A percentile compares a stretch with the other conserved stretches of the same genome.
phyloP scores from a whole-genome alignment of 768 basidiomycete genomes.

The Suillus spraguei region DNA sequence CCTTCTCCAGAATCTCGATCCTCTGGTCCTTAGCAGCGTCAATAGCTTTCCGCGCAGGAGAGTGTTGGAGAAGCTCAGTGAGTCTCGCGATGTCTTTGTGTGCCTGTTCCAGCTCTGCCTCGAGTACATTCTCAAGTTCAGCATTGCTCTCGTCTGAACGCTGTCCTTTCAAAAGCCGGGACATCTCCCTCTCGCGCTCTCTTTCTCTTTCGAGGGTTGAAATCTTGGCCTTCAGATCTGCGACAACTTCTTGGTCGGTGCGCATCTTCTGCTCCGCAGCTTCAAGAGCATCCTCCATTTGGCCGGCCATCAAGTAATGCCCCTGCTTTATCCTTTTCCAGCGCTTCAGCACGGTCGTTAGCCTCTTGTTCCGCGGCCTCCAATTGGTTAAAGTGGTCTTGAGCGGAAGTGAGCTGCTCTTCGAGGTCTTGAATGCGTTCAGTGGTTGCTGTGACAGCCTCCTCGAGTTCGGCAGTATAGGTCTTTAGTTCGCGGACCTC shows the following conservation, averaged over 20 bases:
- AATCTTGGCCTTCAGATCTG: conserved; percentile 53
- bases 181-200: conserved; percentile 37
- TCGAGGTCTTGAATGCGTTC: conserved; percentile 61
- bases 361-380: conserved; percentile 49
- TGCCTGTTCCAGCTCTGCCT: conserved; percentile 77
- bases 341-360: conserved; percentile 48
- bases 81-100: conserved; percentile 75
- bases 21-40: conserved; percentile 75
- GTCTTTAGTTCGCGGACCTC: conserved; percentile 45
- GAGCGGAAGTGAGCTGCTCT: conserved; percentile 48
- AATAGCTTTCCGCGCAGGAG: conserved; percentile 75
- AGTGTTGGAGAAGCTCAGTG: conserved; percentile 66
- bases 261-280: conserved; percentile 73
- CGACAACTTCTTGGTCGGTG: conserved; percentile 57
- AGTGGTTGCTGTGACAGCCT: conserved; percentile 52
- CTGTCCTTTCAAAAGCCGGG: conserved; percentile 21
- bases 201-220: conserved; percentile 59
- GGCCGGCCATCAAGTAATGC: conserved; percentile 57
- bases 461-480: conserved; percentile 62
- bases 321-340: conserved; percentile 54
- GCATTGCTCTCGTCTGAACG: conserved; percentile 42
- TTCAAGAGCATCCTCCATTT: conserved; percentile 77
- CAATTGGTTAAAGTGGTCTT: conserved; percentile 47
- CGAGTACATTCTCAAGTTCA: conserved; percentile 64
- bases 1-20: conserved; percentile 74